Evolutionary conservation across 2,329 filamentous ascomycete genomes (phyloP), one percentile per base, ranked within the genome.

Genomic region (Pseudocercospora musae): DNA sequence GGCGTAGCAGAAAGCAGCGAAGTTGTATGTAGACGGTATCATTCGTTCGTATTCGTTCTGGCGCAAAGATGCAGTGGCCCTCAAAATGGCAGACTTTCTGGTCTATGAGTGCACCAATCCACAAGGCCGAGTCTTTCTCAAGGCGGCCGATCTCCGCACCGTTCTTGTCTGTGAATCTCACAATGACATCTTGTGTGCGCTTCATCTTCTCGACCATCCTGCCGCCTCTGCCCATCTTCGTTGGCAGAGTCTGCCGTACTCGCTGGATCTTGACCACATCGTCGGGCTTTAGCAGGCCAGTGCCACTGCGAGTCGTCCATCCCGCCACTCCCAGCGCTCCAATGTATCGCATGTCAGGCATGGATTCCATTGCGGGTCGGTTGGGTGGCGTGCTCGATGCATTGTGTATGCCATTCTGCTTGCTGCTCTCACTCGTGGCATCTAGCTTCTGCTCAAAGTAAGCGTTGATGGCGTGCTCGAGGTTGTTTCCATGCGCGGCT

Each of bases 21-120:
- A 99, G 78, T 74, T 99, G 95, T 6, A 99, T 76, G 70, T 94
- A 96, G n/a, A 99, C 84, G 0, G 92, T 98, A 71, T 99, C 95
- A 71, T 96, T 96, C 8, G 93, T 95, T 55, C 91, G 84, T 53
- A 98, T 77, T 52, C 86, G 82, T 60, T 98, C 94, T 0, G 93
- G 93, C 0, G 91, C 91, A 75, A 90, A 98, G 1, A 99, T 92
- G 71, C 92, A 96, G 11, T 85, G 87, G 5, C 90, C 95, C 68
- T 96, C 90, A 65, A 99, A 96, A 21, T 80, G 85, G 79, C 93
- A 97, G 3, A 97, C 84, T 31, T 89, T 89, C 74, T 98, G 92
- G 72, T 99, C 95, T 57, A 98, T 87, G 68, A 99, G 78, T 0
- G 92, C 89, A 3, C 95, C 96, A 5, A 98, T 90, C 93, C 95